Base-by-base conservation (phyloP, 108 stramenopile genomes). In the Cyclotella atomus region DNA sequence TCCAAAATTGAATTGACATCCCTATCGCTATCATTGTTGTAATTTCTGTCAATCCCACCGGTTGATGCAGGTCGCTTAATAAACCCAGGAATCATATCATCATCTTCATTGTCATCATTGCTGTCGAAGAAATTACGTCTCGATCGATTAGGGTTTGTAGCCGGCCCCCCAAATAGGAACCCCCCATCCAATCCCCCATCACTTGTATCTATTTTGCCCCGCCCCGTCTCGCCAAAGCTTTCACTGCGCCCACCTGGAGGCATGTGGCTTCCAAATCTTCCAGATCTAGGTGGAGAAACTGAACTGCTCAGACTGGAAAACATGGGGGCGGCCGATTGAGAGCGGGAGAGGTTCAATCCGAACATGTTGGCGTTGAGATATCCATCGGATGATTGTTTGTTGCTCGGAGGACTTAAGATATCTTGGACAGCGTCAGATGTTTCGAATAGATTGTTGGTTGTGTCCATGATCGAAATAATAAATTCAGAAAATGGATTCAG, bases 41-140 rank as follows among this genome's bases (percentile, higher is more conserved):
- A 56, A 6, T 66, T 46, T 14, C 66, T 66, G 21, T 82, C 84
- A 38, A 88, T 84, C 10, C 84, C 85, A 43, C 88, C 88, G 9
- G 88, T 85, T n/a, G 88, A 89, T 16, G 88, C 86, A 30, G 88
- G 79, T 16, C 88, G 84, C 21, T 73, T 74, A 30, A 72, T 65
- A 14, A 66, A 79, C 15, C 65, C 47, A 12, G 72, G 72, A 36
- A 85, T 47, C 14, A 83, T 74, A 17, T 68, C 46, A 66, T 72
- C 68, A 7, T 44, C 41, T 0, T 75, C 76, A 43, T 61, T 59
- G 8, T 60, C 77, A 8, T 62, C 64, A 29, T 61, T 70, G 7
- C 53, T 41, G 21, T 61, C 44, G 20, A 65, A 65, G 35, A 65
- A 65, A 23, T 65, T 30, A 3, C 64, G 45, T 30, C 70, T 60